These are phyloP conservation scores for Penicillium thymicola DNA, from an alignment of 2,329 filamentous ascomycete genomes.

Conservation along the genomic window DNA sequence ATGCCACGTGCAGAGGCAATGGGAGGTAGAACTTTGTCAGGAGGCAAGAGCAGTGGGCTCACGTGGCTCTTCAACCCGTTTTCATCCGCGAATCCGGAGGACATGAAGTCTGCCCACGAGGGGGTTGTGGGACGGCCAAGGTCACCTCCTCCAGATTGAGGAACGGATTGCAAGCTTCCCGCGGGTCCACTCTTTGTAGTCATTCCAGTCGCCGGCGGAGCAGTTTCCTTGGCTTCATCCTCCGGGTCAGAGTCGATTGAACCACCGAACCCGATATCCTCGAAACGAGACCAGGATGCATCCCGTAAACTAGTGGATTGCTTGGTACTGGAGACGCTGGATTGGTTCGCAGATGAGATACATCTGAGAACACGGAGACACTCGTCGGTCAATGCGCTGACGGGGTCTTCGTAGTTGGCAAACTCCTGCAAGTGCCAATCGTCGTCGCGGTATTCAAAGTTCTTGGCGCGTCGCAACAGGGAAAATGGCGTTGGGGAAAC, in stretches of 20 bases:
- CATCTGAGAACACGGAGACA: constrained; percentile 85
- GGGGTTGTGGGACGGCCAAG: constrained; percentile 84
- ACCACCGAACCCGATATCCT: constrained; percentile 86
- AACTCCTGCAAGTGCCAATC: constrained; percentile 82
- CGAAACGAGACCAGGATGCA: constrained; percentile 94
- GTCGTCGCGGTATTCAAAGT: constrained; percentile 92
- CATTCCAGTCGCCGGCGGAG: constrained; percentile 19
- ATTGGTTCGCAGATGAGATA: constrained; percentile 86
- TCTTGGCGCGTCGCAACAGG: constrained; percentile 80
- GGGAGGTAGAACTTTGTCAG: constrained; percentile 85
- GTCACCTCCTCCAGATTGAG: constrained; percentile 64
- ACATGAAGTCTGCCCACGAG: constrained; percentile 97
- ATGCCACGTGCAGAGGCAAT: constrained; percentile 68
- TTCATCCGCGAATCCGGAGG: constrained; percentile 82
- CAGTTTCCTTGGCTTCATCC: constrained; percentile 47
- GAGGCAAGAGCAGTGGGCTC: constrained; percentile 74
- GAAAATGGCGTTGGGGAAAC: constrained; percentile 95
- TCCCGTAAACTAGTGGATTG: constrained; percentile 72
- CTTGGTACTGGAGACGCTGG: constrained; percentile 67
- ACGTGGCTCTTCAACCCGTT: constrained; percentile 58
- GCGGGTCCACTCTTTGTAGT: constrained; percentile 37
- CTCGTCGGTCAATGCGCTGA: constrained; percentile 85
- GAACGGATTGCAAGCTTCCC: constrained; percentile 60
- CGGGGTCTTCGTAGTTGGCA: constrained; percentile 83
- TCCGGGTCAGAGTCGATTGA: constrained; percentile 67